phyloP scores from a whole-genome alignment of 179 eudicot genomes.

The Amaranthus tricolor region DNA sequence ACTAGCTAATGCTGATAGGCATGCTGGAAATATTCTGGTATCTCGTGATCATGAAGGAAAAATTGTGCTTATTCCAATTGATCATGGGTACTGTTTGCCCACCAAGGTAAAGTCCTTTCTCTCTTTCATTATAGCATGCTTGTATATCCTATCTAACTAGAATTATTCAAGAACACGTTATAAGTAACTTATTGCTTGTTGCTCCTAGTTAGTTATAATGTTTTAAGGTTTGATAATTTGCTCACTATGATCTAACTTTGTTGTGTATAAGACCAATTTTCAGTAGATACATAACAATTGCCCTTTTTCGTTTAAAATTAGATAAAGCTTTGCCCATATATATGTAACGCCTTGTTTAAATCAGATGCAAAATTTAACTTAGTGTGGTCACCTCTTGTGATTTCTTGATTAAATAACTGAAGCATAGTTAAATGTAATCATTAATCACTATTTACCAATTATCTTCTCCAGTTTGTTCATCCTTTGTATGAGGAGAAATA shows the following conservation, averaged over 20 bases:
- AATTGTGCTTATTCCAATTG: slow-evolving; percentile 56
- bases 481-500: too few species aligned
- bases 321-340: not conserved
- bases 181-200: not conserved
- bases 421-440: not conserved
- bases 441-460: too few species aligned
- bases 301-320: not conserved
- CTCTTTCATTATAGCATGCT: slow-evolving; percentile 4
- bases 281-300: not conserved
- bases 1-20: slow-evolving; percentile 84
- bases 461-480: too few species aligned
- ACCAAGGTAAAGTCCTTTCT: slow-evolving; percentile 47
- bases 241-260: not conserved
- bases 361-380: not conserved
- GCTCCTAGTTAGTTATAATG: not conserved
- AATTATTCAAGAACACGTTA: not conserved
- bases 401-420: not conserved
- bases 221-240: not conserved
- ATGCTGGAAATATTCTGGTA: slow-evolving; percentile 76
- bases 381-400: not conserved
- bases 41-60: slow-evolving; percentile 41
- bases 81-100: slow-evolving; percentile 87
- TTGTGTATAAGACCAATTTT: not conserved
- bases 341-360: not conserved
- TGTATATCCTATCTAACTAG: not conserved